phyloP scores from a whole-genome alignment of 2,329 filamentous ascomycete species.

The Blastomyces silverae region DNA sequence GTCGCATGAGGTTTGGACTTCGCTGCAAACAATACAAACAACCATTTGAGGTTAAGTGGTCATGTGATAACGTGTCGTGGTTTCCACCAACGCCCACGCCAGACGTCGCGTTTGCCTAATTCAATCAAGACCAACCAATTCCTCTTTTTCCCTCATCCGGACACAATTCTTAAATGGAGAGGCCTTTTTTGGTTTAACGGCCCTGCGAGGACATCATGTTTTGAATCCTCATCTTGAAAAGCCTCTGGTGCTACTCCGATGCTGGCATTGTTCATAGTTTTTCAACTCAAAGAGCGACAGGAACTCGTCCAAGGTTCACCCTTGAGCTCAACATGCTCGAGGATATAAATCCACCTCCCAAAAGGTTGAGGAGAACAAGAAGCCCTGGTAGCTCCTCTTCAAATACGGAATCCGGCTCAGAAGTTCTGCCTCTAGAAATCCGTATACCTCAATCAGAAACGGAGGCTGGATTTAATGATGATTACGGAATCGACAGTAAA shows the following conservation, averaged over 20 bases:
- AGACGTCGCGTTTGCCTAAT: conserved; percentile 3
- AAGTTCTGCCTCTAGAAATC: conserved; percentile 30
- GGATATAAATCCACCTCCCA: conserved; percentile 18
- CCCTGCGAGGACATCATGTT: neutral
- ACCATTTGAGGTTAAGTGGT: conserved; percentile 13
- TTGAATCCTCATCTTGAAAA: neutral
- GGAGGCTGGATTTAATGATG: neutral
- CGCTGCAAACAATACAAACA: conserved; percentile 23
- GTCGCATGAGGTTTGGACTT: conserved; percentile 1
- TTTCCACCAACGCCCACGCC: neutral
- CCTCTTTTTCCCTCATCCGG: neutral
- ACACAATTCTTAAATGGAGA: neutral
- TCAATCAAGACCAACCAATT: neutral
- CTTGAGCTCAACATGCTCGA: conserved; percentile 8
- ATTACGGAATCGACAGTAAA: conserved; percentile 28
- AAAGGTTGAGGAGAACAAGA: conserved; percentile 29
- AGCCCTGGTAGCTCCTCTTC: conserved; percentile 12
- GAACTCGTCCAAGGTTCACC: neutral
- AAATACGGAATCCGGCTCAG: conserved; percentile 22
- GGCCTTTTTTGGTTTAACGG: neutral
- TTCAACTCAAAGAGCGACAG: neutral
- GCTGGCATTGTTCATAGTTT: neutral
- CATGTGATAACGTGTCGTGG: conserved; percentile 7
- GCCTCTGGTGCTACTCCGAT: neutral
- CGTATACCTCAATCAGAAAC: neutral